Evolutionary conservation across 75 land plant genomes (phyloP), one percentile per base, ranked within the genome.

Genomic region (Isoetes taiwanensis): DNA sequence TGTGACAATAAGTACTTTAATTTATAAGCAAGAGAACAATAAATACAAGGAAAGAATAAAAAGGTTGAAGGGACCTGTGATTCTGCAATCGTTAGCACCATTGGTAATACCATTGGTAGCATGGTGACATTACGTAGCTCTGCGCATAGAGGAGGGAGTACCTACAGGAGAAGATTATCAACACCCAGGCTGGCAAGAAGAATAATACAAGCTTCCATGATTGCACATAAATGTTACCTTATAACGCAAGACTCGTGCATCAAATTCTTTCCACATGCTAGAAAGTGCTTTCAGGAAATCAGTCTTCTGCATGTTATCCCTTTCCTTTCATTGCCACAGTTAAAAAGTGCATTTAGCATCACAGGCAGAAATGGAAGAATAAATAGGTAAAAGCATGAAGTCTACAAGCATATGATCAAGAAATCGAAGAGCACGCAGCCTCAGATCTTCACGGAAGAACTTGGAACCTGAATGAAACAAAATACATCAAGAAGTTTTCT

Each of bases 391-490:
- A n/a, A n/a, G n/a, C n/a, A n/a, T n/a, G n/a, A n/a, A n/a, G n/a
- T 80, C 58, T 87, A 91, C 97, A 70, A 91, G 89, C 94, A 91
- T 76, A 66, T 91, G 97, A 59, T 91, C 97, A 41, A 91, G 65
- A 73, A 91, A 91, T 35, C 97, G 85, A 57, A 91, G 88, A 58
- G 97, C 97, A 55, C 95, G 89, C 79, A 91, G 72, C 71, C 97
- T 76, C 32, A 89, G 83, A 57, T 91, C 97, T 61, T 91, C 79
- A 19, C 97, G 85, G 43, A 91, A 91, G 58, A 83, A 91, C 32
- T 81, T 64, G 60, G 97, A 91, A 54, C 85, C 97, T 91, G 69
- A 64, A 80, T 29, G 37, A 23, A 41, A n/a, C 26, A 46, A 26
- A 65, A 32, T 46, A 14, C 30, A 5, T 27, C 39, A 37, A 10